Evolutionary conservation across 768 basidiomycete genomes (phyloP), one percentile per base, ranked within the genome.

Genomic region (Boletellus ananas): DNA sequence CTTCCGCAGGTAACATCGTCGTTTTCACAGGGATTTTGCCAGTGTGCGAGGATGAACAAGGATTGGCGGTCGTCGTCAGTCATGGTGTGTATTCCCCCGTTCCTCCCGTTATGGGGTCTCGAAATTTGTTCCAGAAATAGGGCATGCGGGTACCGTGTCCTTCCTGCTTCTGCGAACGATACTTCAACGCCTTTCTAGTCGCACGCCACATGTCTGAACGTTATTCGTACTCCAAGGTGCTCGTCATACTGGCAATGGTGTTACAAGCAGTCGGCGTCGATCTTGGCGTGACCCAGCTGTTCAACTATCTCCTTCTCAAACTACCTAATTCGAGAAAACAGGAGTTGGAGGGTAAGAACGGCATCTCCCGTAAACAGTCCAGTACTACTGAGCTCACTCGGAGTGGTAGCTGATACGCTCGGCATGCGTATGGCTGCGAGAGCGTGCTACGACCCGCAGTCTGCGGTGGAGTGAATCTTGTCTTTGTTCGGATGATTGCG

Each of bases 11-110:
- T 1, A 77, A 84, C 43, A 84, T 96, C 46, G 78, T 93, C 29
- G 88, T 97, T 10, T 95, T 90, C 61, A 93, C 91, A 0, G 94
- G 94, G 0, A 90, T 96, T 33, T 66, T 96, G 4, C 90, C 88
- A 0, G 70, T 94, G 6, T 84, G 83, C 40, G 72, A 71, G 52
- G 83, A 91, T 54, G 90, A 93, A 57, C 79, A 87, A 58, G 91
- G 90, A 0, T 71, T 97, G 0, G 90, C 94, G 1, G 84, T 85
- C 16, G 85, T 96, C 1, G 69, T 97, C 3, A 81, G 88, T 1
- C 94, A 96, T 65, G 91, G 92, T 88, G 47, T 33, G 50, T 20
- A 27, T 23, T 21, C 23, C 40, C 10, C 8, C 12, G 34, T 43
- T 37, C 42, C 17, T 46, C 23, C 14, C 37, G 34, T 33, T 18